Evolutionary conservation across 768 basidiomycete genomes (phyloP), one percentile per base, ranked within the genome.

Genomic region (Hebeloma cylindrosporum): DNA sequence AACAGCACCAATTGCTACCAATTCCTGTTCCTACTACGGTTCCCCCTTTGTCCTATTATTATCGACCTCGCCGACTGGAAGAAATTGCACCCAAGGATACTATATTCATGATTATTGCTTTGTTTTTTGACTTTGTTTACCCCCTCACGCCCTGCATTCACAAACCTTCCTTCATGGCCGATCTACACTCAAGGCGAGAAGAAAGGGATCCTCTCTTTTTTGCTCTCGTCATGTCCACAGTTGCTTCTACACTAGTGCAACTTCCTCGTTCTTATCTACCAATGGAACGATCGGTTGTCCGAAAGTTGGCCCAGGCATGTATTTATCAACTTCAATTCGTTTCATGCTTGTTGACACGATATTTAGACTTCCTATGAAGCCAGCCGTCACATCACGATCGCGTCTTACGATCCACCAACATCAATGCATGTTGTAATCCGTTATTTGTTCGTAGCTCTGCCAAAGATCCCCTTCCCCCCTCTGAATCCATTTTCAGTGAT

Each of bases 111-210:
- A 87, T 95, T 54, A 83, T 93, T 50, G 77, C 85, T 28, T 78
- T 94, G 9, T 96, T 92, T 70, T 95, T 94, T 61, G 93, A 94
- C 63, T 95, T 90, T 60, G 89, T 94, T 36, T 93, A 93, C 64
- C 87, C 89, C 7, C 75, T 95, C 23, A 94, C 89, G 7, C 93
- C 93, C 4, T 92, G 88, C 63, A 70, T 96, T 32, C 93, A 96
- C 69, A 88, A 87, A 59, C 90, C 90, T 20, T 88, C 87, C 1
- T 93, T 93, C 63, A 85, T 92, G 80, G 85, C 88, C n/a, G 93
- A 93, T 67, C 71, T 96, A 22, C 81, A 85, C 51, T 72, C 80
- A 0, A 79, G 79, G 31, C 67, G 89, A 46, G 93, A 94, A 67
- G 90, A 93, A 59, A 78, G 81, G 14, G 88, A 94, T 56, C 90